Base-by-base conservation (phyloP, 2,329 filamentous ascomycete genomes). In the Xylariaceae sp. region DNA sequence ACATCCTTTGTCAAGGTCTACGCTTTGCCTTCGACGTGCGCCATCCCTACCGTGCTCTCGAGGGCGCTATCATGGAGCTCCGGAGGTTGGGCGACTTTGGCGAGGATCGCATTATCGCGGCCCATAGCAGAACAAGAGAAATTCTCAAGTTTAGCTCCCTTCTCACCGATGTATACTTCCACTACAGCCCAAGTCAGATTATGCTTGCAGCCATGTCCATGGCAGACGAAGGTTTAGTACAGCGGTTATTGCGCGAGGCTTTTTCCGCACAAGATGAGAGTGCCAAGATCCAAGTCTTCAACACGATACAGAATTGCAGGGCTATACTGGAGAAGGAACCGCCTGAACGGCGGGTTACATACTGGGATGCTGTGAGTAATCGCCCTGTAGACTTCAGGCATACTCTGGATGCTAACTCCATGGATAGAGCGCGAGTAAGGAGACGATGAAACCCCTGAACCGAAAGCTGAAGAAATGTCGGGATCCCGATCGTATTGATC, bases 101-200 rank as follows among this genome's bases (percentile, higher is more conserved):
- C 47, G 77, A 77, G 46, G 64, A 69, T 9, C 73, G 78, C 22
- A 72, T 84, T 29, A 73, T 72, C 46, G 76, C 77, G 10, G 89
- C 89, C 0, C 91, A 95, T 67, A 76, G 77, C n/a, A 80, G 79
- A 49, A 88, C 92, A 0, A 81, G 88, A 40, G 82, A 85, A 18
- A 78, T 89, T 44, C 80, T 95, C 51, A 89, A 89, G 67, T 87
- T 85, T 51, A 88, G 89, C 53, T 88, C 91, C 0, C 76, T 95
- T 47, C 80, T 96, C 57, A 96, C 92, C 22, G 94, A 99, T 65
- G 91, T 84, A n/a, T 97, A 97, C 74, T 96, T 97, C 72, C 87
- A 96, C 71, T 97, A 89, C 73, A 92, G 92, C 0, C 94, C 94
- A 0, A 88, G 89, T 21, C 94, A 99, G 70, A 95, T 97, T 68